Conservation (phyloP, 192 early-diverging fungal species). For the Globomyces pollinis-pini region DNA sequence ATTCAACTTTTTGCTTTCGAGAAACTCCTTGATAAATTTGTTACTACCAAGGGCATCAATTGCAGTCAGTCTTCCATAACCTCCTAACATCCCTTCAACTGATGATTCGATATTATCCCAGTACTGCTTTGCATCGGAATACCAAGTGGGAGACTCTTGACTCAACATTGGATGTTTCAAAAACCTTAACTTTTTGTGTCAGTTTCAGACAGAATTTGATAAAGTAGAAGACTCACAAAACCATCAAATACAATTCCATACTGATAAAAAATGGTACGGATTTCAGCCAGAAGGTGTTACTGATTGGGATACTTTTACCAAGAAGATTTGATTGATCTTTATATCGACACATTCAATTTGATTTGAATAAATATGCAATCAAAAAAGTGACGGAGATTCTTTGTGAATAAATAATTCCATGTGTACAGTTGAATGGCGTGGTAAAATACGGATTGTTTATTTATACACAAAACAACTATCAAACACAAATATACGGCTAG, state of each 20-base stretch:
- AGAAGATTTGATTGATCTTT: neutral
- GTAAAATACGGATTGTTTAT: too few species aligned
- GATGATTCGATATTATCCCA: constrained; percentile 47
- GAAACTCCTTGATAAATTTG: constrained; percentile 62
- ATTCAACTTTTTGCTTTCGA: constrained; percentile 23
- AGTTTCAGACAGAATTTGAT: too few species aligned
- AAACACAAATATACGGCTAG: too few species aligned
- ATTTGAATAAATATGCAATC: too few species aligned
- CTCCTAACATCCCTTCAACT: constrained; percentile 87
- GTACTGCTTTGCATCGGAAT: constrained; percentile 39
- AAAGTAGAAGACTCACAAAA: constrained; percentile 17
- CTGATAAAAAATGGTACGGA: neutral
- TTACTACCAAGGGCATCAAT: constrained; percentile 65
- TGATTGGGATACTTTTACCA: too few species aligned
- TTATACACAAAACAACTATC: too few species aligned
- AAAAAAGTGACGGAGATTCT: too few species aligned
- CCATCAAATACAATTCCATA: constrained; percentile 9
- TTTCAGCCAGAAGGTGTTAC: neutral
- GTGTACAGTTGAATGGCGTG: too few species aligned
- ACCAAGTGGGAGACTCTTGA: constrained; percentile 19
- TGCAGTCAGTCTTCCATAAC: constrained; percentile 64
- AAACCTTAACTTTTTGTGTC: constrained; percentile 9
- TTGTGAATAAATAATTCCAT: too few species aligned
- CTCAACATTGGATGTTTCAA: neutral
- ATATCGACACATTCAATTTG: neutral